Evolutionary conservation across 2,329 filamentous ascomycete genomes (phyloP), one percentile per base, ranked within the genome.

Genomic region (Pezicula carpinea): DNA sequence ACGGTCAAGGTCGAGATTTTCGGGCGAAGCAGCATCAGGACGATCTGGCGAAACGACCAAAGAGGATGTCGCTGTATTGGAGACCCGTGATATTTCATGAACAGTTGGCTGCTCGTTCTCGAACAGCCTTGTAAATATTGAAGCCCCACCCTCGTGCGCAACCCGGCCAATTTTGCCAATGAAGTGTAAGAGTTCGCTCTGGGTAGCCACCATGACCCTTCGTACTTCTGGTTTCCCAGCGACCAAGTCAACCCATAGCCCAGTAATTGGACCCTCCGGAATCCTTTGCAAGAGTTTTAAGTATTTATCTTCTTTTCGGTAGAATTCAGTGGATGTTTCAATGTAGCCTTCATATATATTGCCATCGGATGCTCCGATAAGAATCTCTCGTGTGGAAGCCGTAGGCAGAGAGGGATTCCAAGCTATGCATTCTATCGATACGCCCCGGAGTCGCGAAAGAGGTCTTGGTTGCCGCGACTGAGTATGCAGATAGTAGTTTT

Each of bases 401-500:
- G 92, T 97, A 4, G 93, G 93, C 40, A 92, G 74, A 3, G 89
- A 90, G 1, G 93, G 90, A 61, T 95, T 96, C 93, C 93, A 99
- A 31, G 92, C 90, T 51, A 99, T 77, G 53, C 86, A 87, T 66
- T 96, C 91, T 49, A 99, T 89, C 7, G 82, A 76, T 13, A 96
- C 89, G 22, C 89, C 89, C 58, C 92, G 92, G 44, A 99, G 70
- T 47, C 89, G 80, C 13, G 86, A 83, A 31, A 99, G 74, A 6
- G 85, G 79, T 53, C 93, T 89, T 2, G 92, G 90, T 55, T 91
- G 86, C 57, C 89, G 86, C 29, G 91, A 93, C 65, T 97, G 92
- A 10, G 90, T 92, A 66, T 99, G 93, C 8, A 99, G 85, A 68
- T 99, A 99, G 73, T 91, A 99, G 70, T 95, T 97, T 68, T 99